Evolutionary conservation across 768 basidiomycete genomes (phyloP), one percentile per base, ranked within the genome.

Genomic region (Serendipita vermifera): DNA sequence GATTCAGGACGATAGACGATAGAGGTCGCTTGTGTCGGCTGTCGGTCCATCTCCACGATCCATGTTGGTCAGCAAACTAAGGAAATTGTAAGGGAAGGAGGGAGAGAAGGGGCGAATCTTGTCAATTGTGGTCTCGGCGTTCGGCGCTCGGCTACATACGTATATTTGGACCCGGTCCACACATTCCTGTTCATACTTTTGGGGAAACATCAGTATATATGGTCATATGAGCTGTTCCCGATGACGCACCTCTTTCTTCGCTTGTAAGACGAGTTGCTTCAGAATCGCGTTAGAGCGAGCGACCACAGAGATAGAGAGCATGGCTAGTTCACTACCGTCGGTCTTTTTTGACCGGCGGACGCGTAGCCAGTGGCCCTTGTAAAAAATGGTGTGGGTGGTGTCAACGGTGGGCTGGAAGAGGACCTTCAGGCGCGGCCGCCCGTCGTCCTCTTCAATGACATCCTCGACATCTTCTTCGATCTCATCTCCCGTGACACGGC

Each of bases 21-120:
- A 92, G 77, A n/a, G 89, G 88, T 17, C 89, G 79, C 69, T 91
- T 91, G 69, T 89, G 85, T 51, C 87, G 73, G 17, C 84, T 85
- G 68, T 89, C 88, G 0, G 86, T 86, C 81, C 84, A 88, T 33
- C 87, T 75, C 89, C 89, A 92, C 48, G 79, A 81, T 31, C 87
- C 87, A 66, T 88, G 85, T 46, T 57, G 27, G 53, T n/a, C 33
- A 17, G 36, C 36, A 20, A 41, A 38, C 46, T 51, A 51, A 5
- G 22, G 22, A 7, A 6, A 27, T 20, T 11, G 38, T 20, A 22
- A 33, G 43, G 43, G 17, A 17, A 22, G 14, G 6, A 31, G 57
- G 13, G 20, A 36, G 33, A 29, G 3, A 17, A 39, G 39, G 29
- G 29, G 15, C 26, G 36, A 38, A 6, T n/a, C n/a, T n/a, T n/a